Evolutionary conservation across 768 basidiomycete genomes (phyloP).

Genomic region (Boletellus ananiceps): DNA sequence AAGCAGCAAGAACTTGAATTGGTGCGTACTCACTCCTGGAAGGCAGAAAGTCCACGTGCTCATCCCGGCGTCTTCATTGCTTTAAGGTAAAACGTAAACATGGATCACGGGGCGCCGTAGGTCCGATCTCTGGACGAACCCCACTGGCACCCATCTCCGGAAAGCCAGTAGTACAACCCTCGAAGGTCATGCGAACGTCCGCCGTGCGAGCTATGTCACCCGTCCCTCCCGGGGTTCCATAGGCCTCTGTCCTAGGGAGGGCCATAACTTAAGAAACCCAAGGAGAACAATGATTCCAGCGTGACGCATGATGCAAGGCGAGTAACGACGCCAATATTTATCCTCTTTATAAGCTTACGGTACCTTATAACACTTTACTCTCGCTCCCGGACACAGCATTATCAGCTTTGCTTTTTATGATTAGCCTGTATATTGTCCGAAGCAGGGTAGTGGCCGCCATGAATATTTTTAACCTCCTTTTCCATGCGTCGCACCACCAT

Average conservation of each 20-base stretch:
- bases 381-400: constrained; percentile 10
- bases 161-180: constrained; percentile 46
- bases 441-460: constrained; percentile 3
- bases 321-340: constrained; percentile 7
- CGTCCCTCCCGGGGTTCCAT: constrained; percentile 23
- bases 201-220: constrained; percentile 37
- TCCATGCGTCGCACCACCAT: constrained; percentile 1
- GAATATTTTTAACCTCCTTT: constrained; percentile 1
- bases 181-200: constrained; percentile 31
- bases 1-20: constrained; percentile 94
- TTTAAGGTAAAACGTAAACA: constrained; percentile 59
- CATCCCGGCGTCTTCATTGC: constrained; percentile 2
- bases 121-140: constrained; percentile 51
- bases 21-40: constrained; percentile 42
- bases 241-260: constrained; percentile 25
- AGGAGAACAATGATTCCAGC: constrained; percentile 17
- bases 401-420: constrained; percentile 9
- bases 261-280: constrained; percentile 8
- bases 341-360: not conserved
- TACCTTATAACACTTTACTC: constrained; percentile 2
- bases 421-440: constrained; percentile 7
- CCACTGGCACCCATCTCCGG: constrained; percentile 21
- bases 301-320: constrained; percentile 5
- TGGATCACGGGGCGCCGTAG: constrained; percentile 52
- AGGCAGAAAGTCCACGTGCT: not conserved